A percentile compares a stretch with the other conserved stretches of the same genome.
phyloP scores from a whole-genome alignment of 805 yeast genomes.

The Yamadazyma sp. region DNA sequence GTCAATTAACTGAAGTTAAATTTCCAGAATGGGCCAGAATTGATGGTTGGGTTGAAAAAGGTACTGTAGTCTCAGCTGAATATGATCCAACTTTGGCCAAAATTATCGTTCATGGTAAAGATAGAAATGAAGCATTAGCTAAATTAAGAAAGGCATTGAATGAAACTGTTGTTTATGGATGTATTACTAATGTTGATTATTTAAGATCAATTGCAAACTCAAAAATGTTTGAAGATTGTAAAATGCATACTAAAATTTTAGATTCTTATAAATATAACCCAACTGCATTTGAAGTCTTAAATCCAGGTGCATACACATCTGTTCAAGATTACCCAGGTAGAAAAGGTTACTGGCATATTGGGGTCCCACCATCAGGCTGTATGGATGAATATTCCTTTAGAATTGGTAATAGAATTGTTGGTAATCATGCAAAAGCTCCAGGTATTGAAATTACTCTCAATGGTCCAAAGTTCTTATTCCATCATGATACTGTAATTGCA shows the following conservation, averaged over 20 bases:
- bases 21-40: constrained; percentile 93
- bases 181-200: constrained; percentile 87
- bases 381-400: constrained; percentile 94
- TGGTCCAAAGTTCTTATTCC: constrained; percentile 87
- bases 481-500: constrained; percentile 71
- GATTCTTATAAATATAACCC: constrained; percentile 80
- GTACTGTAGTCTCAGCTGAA: constrained; percentile 85
- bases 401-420: constrained; percentile 86
- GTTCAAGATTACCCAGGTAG: constrained; percentile 98
- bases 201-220: constrained; percentile 82
- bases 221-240: constrained; percentile 75
- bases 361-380: constrained; percentile 98
- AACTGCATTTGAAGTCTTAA: constrained; percentile 75
- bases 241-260: constrained; percentile 82
- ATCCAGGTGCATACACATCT: constrained; percentile 79
- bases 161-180: constrained; percentile 86
- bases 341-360: constrained; percentile 80
- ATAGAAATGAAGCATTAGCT: constrained; percentile 77
- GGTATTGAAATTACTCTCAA: constrained; percentile 85
- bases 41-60: constrained; percentile 91
- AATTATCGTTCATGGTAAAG: constrained; percentile 90
- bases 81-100: constrained; percentile 96
- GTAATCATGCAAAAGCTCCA: constrained; percentile 78
- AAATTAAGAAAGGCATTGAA: constrained; percentile 77
- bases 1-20: constrained; percentile 77